Evolutionary conservation across 2,329 filamentous ascomycete genomes (phyloP).

Genomic region (Aureobasidium sp.): DNA sequence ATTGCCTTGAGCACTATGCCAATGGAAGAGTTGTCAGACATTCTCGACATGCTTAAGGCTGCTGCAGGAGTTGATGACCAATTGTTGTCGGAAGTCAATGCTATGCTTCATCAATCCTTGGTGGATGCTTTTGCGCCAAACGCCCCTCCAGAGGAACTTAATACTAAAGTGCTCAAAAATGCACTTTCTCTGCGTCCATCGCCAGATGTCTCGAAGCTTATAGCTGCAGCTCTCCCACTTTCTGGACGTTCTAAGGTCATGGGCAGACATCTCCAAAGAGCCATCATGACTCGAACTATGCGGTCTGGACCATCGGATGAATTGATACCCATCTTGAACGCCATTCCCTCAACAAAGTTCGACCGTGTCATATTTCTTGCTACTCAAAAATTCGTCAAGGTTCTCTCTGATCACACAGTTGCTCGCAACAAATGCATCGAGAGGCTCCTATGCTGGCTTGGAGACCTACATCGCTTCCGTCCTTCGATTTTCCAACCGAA

Average conservation of each 20-base stretch:
- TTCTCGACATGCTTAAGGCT: not conserved
- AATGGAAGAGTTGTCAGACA: conserved; percentile 7
- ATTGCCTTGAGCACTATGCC: conserved; percentile 19
- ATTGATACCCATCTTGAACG: not conserved
- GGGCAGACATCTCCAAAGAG: not conserved
- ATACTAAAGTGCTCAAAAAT: not conserved
- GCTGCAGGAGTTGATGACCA: not conserved
- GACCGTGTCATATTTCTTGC: not conserved
- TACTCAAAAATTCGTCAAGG: not conserved
- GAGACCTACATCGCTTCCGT: not conserved
- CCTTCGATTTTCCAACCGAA: not conserved
- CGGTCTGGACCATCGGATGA: not conserved
- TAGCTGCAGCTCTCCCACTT: not conserved
- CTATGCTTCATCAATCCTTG: not conserved
- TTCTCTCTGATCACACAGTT: not conserved
- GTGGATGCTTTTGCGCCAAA: not conserved
- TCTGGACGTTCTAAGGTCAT: not conserved
- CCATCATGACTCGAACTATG: not conserved
- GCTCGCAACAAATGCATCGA: not conserved
- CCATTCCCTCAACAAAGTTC: not conserved
- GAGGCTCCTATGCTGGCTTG: not conserved
- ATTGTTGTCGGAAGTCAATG: not conserved
- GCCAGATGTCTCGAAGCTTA: not conserved
- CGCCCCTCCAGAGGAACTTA: not conserved
- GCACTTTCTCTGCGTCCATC: not conserved